Percentiles rank a stretch among this genome's conserved stretches.
phyloP scores from a whole-genome alignment of 441 rosid species.

The Erysimum cheiri region DNA sequence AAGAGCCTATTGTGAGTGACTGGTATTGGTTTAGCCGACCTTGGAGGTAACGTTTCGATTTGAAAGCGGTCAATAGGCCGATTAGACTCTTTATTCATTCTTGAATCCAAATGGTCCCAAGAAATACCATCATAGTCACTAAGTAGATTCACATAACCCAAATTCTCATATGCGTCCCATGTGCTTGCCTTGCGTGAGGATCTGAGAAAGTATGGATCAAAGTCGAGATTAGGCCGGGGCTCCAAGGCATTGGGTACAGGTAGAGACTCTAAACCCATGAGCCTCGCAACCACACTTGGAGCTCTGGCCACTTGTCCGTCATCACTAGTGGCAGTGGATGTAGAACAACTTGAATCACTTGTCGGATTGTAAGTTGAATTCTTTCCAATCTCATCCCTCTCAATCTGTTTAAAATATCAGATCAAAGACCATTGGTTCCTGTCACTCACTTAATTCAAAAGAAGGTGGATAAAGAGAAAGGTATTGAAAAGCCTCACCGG shows the following conservation, averaged over 20 bases:
- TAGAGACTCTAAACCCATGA: constrained; percentile 91
- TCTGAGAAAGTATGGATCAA: constrained; percentile 48
- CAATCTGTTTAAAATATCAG: constrained; percentile 48
- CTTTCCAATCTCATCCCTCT: constrained; percentile 53
- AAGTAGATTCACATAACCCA: constrained; percentile 45
- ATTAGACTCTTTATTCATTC: constrained; percentile 48
- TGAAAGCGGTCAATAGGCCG: constrained; percentile 77
- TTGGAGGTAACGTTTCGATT: constrained; percentile 81
- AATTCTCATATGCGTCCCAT: constrained; percentile 53
- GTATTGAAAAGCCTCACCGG: constrained; percentile 47
- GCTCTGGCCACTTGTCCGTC: constrained; percentile 68
- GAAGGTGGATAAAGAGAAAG: constrained; percentile 8
- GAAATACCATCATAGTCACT: constrained; percentile 49
- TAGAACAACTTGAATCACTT: constrained; percentile 61
- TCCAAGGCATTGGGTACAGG: constrained; percentile 57
- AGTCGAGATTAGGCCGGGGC: constrained; percentile 49
- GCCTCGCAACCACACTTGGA: constrained; percentile 93
- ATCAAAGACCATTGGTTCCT: constrained; percentile 14
- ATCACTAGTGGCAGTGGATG: constrained; percentile 71
- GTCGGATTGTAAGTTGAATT: constrained; percentile 57
- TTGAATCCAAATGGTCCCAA: constrained; percentile 55
- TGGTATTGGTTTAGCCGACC: constrained; percentile 72
- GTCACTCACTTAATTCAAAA: constrained; percentile 2
- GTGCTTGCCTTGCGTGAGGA: constrained; percentile 48
- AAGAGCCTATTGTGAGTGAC: constrained; percentile 71